A percentile compares a stretch with the other conserved stretches of the same genome.
Evolutionary conservation across 345 rosid genomes (phyloP).

Genomic region (Brassica juncea): DNA sequence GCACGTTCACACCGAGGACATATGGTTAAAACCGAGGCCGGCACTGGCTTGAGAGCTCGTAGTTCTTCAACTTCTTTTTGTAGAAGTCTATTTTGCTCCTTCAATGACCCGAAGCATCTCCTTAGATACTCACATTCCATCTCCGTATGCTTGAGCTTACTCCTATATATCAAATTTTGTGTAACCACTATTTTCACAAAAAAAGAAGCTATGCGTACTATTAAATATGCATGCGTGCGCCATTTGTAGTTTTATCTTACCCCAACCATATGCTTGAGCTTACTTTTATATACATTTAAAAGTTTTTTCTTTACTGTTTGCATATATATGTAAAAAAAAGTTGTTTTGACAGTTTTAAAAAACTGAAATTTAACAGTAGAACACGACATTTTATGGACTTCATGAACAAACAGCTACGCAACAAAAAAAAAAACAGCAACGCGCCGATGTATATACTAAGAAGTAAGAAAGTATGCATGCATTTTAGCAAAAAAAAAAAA

Average conservation of each 20-base stretch:
- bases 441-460: neutral
- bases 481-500: neutral
- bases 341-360: neutral
- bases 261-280: neutral
- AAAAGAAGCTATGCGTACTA: neutral
- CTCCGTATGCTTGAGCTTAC: constrained; percentile 70
- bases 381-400: neutral
- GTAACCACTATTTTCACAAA: neutral
- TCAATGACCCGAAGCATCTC: constrained; percentile 58
- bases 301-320: neutral
- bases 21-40: constrained; percentile 37
- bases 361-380: neutral
- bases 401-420: constrained; percentile 5
- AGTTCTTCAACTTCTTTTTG: constrained; percentile 61
- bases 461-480: neutral
- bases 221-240: constrained; percentile 2
- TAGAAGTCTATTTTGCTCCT: constrained; percentile 61
- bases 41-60: constrained; percentile 42
- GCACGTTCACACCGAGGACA: constrained; percentile 43
- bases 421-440: neutral
- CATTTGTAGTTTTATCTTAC: neutral
- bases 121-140: constrained; percentile 58
- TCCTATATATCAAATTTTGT: constrained; percentile 42
- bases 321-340: no score
- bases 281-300: neutral